Evolutionary conservation across 768 basidiomycete genomes (phyloP), one percentile per base, ranked within the genome.

Genomic region (Suillus brevipes): DNA sequence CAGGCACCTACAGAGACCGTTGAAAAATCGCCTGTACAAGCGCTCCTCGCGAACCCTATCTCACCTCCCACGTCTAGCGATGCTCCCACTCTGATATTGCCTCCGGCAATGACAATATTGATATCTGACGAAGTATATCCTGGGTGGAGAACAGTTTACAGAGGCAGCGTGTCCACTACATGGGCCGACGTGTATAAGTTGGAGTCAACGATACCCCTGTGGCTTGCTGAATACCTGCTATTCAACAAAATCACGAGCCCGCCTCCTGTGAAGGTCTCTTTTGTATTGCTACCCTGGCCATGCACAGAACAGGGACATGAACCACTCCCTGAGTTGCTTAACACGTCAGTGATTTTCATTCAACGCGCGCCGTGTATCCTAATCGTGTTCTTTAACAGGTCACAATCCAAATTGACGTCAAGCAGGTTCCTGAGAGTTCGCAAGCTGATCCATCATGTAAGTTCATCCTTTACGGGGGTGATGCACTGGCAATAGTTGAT

Each of bases 211-310:
- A 87, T 94, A 82, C 97, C 97, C 4, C 72, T 88, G 68, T 99
- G 97, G 97, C 78, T 97, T 57, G 78, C 94, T 60, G 94, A 98
- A 74, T 97, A 90, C 70, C 77, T 98, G 45, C 81, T 98, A 45
- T 77, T 87, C 16, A 90, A 91, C 68, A 87, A 85, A 72, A 78
- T 82, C 62, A 78, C 84, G 16, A 68, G 82, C 34, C 71, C 81
- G 0, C 84, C 87, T 18, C 80, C 84, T 6, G 80, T 84, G 60
- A 99, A 99, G 79, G 74, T 98, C 52, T 93, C 94, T 69, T 99
- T 99, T 73, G 86, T 97, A 23, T 77, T 99, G 43, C 80, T 96
- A 66, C 95, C 96, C 1, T 92, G 86, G 85, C 80, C 77, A 3
- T 83, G 79, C 65, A 84, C 85, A 65, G 85, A 89, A 61, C 81